Evolutionary conservation across 2,329 filamentous ascomycete species (phyloP), one percentile per base, ranked within the genome.

Genomic region (Reticulascus tulasneorum): DNA sequence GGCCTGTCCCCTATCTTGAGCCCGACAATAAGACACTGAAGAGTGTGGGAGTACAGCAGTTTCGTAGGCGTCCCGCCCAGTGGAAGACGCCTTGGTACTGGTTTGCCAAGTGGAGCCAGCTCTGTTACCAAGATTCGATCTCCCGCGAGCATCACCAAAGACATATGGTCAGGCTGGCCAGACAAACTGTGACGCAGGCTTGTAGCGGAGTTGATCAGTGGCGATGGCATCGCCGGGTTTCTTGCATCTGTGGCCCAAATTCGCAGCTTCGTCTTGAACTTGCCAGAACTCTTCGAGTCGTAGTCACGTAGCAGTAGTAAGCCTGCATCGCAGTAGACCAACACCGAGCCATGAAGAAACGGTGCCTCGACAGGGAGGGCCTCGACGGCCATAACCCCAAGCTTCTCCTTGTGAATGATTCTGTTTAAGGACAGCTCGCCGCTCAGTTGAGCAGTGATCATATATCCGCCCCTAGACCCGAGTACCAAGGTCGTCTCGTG

Each of bases 1-100:
- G 75, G 63, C 19, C 57, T 58, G 5, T 65, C 56, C 5, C 64
- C 56, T 9, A 60, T 49, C 9, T 61, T 57, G 13, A 75, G 61
- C 1, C 69, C 74, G n/a, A 77, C 73, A 24, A 82, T 55, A 19
- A 76, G 63, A 43, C 65, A 75, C 24, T 71, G 63, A 30, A 79
- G 64, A 7, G 57, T 56, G 23, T 67, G 62, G 2, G 75, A 81
- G 48, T 76, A 79, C 5, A 82, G 54, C 2, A 82, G 47, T 26
- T 72, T 69, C 10, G 58, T 59, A 3, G 75, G 75, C 2, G 69
- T 70, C 8, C 71, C 71, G 2, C 59, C 48, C 2, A 78, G 47
- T 0, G 60, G 56, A 4, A 80, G 60, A 16, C 58, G 63, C 20
- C 77, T 66, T 23, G 73, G 71, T 5, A 79, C 68, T 4, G 68